Conservation (phyloP, 148 eudicot genomes). For the Rhododendron ferrugineum region DNA sequence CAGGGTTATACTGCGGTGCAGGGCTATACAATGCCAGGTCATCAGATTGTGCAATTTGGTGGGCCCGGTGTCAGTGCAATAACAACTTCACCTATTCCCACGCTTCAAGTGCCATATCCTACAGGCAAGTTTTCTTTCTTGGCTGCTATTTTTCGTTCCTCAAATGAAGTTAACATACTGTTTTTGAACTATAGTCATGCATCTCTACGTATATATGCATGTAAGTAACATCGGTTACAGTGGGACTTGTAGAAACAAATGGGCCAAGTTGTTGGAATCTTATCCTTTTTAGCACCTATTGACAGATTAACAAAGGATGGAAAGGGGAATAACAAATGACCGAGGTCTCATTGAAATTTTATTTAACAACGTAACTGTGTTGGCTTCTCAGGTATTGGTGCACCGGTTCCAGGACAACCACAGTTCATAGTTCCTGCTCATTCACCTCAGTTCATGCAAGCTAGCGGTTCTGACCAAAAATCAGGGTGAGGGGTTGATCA, state of each 20-base stretch:
- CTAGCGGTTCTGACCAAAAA: constrained; percentile 78
- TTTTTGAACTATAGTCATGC: neutral
- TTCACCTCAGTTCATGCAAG: constrained; percentile 81
- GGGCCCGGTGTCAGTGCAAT: constrained; percentile 61
- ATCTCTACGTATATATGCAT: neutral
- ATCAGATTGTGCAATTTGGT: constrained; percentile 68
- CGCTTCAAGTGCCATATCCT: constrained; percentile 65
- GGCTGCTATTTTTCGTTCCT: neutral
- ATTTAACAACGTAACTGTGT: neutral
- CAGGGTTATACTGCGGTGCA: constrained; percentile 63
- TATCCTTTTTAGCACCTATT: neutral
- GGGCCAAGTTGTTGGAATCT: neutral
- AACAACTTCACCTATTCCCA: constrained; percentile 60
- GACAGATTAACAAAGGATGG: neutral
- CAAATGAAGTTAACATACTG: neutral
- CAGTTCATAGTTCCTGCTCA: constrained; percentile 73
- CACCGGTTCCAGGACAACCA: constrained; percentile 67
- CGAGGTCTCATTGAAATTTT: neutral
- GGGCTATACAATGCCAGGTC: constrained; percentile 67
- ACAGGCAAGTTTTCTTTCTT: constrained; percentile 47
- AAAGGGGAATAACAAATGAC: neutral
- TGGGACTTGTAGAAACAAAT: neutral
- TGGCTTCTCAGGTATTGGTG: constrained; percentile 49
- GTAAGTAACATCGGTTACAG: neutral
- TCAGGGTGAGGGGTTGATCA: constrained; percentile 75